These are phyloP conservation scores for Pezicula carpinea DNA, from an alignment of 2,329 filamentous ascomycete genomes.

Conservation along the genomic window DNA sequence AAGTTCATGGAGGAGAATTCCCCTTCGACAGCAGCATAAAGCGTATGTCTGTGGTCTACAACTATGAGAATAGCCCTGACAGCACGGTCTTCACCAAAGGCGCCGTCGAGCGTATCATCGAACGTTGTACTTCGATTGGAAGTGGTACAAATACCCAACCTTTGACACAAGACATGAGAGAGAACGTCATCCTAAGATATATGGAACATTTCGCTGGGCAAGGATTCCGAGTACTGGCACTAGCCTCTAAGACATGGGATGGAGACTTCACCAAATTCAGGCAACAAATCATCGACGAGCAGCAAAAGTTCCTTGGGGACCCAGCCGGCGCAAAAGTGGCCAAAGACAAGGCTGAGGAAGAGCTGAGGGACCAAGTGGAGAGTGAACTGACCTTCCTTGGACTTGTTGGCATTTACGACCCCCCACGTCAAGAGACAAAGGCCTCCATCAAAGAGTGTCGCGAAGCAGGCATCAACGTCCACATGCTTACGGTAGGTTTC, in stretches of 20 bases:
- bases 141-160: constrained; percentile 33
- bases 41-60: constrained; percentile 61
- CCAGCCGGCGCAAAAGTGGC: no score
- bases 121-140: constrained; percentile 46
- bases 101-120: constrained; percentile 56
- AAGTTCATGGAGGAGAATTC: constrained; percentile 48
- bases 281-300: background rate
- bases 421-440: constrained; percentile 53
- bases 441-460: constrained; percentile 55
- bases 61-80: constrained; percentile 22
- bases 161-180: constrained; percentile 35
- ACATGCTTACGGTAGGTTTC: constrained; percentile 66
- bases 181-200: constrained; percentile 42
- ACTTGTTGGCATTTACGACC: constrained; percentile 54
- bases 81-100: constrained; percentile 54
- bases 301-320: no score
- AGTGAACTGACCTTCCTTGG: constrained; percentile 49
- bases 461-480: constrained; percentile 65
- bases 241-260: constrained; percentile 38
- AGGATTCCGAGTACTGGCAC: constrained; percentile 55
- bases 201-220: constrained; percentile 53
- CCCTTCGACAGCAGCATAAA: constrained; percentile 63
- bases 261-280: constrained; percentile 10
- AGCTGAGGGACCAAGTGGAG: constrained; percentile 39
- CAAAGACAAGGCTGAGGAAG: constrained; percentile 13